Conservation (phyloP, 2,329 filamentous ascomycete species). For the Talaromyces sp. region DNA sequence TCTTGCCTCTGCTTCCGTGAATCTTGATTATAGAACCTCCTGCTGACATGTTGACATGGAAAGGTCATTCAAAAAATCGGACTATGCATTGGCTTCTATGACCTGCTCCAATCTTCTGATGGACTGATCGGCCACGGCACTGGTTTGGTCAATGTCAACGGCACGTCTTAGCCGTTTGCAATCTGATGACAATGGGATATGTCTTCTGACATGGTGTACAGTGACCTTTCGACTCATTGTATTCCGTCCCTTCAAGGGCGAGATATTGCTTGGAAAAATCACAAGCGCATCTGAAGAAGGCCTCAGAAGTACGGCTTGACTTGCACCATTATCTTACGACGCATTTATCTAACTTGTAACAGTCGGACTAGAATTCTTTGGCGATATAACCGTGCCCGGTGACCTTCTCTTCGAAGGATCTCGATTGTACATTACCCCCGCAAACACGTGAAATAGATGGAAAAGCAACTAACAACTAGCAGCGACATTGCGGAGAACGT, state of each 20-base stretch:
- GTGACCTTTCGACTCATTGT: conserved; percentile 92
- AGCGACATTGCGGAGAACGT: conserved; percentile 70
- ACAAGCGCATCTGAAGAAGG: conserved; percentile 66
- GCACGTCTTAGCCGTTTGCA: conserved; percentile 43
- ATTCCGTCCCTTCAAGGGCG: conserved; percentile 92
- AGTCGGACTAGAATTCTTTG: conserved; percentile 88
- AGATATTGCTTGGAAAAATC: conserved; percentile 83
- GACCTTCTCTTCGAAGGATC: conserved; percentile 70
- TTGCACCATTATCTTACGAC: no score
- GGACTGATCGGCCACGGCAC: conserved; percentile 90
- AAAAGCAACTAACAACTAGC: conserved; percentile 8
- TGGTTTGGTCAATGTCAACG: conserved; percentile 89
- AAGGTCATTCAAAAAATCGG: conserved; percentile 88
- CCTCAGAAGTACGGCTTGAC: conserved; percentile 56
- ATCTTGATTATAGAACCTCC: background rate
- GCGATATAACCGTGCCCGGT: conserved; percentile 77
- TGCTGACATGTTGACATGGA: background rate
- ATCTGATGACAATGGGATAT: background rate
- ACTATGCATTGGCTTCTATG: conserved; percentile 88
- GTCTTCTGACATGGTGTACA: conserved; percentile 31
- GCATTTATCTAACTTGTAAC: background rate
- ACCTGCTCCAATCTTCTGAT: conserved; percentile 82
- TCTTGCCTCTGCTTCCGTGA: background rate
- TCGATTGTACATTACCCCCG: conserved; percentile 55
- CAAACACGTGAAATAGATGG: no score